phyloP scores from a whole-genome alignment of 2,329 filamentous ascomycete species.

The Alternaria conjuncta region DNA sequence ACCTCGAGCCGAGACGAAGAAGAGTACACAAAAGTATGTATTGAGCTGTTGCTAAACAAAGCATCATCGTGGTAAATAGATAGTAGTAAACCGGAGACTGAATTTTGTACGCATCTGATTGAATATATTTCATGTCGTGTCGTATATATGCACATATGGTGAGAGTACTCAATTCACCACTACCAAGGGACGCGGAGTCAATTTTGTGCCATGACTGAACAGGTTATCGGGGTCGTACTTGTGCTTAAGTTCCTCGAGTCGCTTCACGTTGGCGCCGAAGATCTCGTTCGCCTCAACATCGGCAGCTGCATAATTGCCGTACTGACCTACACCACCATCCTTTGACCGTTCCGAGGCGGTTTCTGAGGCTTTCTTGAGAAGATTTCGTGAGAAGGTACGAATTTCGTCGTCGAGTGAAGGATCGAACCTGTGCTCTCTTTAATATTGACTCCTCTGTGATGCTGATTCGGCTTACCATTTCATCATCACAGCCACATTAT shows the following conservation, averaged over 20 bases:
- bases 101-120: not conserved
- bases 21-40: not conserved
- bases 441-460: not conserved
- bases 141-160: not conserved
- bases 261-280: conserved; percentile 42
- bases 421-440: conserved; percentile 28
- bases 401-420: conserved; percentile 33
- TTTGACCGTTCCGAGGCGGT: conserved; percentile 24
- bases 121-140: not conserved
- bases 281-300: conserved; percentile 38
- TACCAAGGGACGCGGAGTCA: conserved; percentile 27
- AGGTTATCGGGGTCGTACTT: conserved; percentile 46
- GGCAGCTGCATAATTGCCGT: conserved; percentile 40
- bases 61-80: not conserved
- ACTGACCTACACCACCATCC: conserved; percentile 37
- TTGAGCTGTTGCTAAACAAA: not conserved
- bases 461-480: conserved; percentile 35
- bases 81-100: not conserved
- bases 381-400: conserved; percentile 29
- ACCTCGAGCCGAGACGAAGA: not conserved
- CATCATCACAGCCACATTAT: conserved; percentile 40
- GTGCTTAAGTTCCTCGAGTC: conserved; percentile 40
- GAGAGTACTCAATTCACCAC: conserved; percentile 21
- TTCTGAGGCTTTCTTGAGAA: conserved; percentile 36
- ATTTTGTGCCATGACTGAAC: conserved; percentile 37